Conservation (phyloP, 1,284 basidiomycete species). For the Kalmanozyma brasiliensis region DNA sequence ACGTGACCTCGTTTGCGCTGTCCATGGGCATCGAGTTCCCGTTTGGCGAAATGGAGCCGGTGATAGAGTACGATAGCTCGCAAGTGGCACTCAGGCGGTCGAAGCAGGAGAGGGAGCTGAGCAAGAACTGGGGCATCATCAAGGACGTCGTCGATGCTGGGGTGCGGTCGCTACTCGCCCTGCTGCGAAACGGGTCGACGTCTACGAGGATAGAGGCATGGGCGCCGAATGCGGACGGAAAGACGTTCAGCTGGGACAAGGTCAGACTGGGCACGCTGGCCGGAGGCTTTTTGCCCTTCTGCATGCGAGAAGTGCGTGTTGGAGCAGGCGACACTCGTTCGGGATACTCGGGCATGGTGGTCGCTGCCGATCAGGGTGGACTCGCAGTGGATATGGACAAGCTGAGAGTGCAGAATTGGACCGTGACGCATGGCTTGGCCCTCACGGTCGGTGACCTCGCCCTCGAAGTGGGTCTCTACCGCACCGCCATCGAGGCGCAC, state of each 20-base stretch:
- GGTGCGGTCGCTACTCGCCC: slow-evolving; percentile 19
- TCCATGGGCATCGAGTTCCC: slow-evolving; percentile 26
- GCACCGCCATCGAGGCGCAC: slow-evolving; percentile 35
- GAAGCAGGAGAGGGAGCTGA: slow-evolving; percentile 35
- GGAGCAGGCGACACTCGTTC: slow-evolving; percentile 30
- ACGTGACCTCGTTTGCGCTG: slow-evolving; percentile 31
- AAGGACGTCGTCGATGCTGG: slow-evolving; percentile 42
- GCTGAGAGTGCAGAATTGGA: slow-evolving; percentile 39
- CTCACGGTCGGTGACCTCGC: slow-evolving; percentile 35
- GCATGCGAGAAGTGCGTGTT: slow-evolving; percentile 33
- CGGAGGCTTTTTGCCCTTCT: slow-evolving; percentile 19
- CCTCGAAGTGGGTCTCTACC: slow-evolving; percentile 20
- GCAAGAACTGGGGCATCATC: slow-evolving; percentile 44
- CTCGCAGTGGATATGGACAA: slow-evolving; percentile 17
- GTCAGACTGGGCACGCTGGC: slow-evolving; percentile 6
- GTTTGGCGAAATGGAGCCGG: neutral
- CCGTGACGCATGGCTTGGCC: slow-evolving; percentile 29
- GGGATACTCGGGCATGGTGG: slow-evolving; percentile 30
- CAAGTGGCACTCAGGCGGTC: slow-evolving; percentile 20
- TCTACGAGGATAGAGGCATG: slow-evolving; percentile 5
- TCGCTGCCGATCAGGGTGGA: neutral
- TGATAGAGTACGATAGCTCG: slow-evolving; percentile 17
- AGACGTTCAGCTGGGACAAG: neutral
- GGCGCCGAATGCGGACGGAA: neutral
- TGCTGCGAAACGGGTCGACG: neutral